phyloP scores from a whole-genome alignment of 768 basidiomycete genomes.

The Clathrus columnatus region DNA sequence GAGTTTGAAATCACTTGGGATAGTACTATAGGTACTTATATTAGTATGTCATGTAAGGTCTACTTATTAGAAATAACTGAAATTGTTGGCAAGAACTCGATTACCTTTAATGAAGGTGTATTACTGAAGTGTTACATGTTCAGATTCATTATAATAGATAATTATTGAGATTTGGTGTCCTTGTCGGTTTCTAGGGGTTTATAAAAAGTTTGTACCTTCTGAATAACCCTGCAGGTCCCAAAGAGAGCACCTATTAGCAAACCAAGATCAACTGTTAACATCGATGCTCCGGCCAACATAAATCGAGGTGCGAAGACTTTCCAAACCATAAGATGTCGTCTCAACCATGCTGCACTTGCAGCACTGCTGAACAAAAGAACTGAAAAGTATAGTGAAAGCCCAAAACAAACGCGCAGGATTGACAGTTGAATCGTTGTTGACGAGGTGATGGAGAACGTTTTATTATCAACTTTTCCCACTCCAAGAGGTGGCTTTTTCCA shows the following conservation, averaged over 20 bases:
- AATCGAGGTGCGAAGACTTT: conserved; percentile 96
- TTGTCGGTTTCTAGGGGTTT: background rate
- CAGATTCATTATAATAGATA: no score
- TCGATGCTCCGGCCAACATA: conserved; percentile 61
- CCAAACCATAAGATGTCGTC: conserved; percentile 96
- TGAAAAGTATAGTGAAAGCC: conserved; percentile 62
- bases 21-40: background rate
- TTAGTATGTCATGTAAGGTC: background rate
- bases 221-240: conserved; percentile 40
- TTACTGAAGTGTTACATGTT: no score
- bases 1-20: background rate
- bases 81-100: no score
- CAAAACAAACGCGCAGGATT: conserved; percentile 43
- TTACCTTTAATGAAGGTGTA: no score
- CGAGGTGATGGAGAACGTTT: background rate
- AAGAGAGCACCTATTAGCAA: conserved; percentile 54
- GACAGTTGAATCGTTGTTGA: background rate
- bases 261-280: conserved; percentile 65
- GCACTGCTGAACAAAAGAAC: conserved; percentile 60
- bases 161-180: background rate
- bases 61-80: no score
- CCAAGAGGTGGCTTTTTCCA: conserved; percentile 75
- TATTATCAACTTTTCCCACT: conserved; percentile 3
- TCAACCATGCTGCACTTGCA: conserved; percentile 60
- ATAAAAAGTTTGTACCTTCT: conserved; percentile 1